These are phyloP conservation scores for Colletotrichum lindemuthianum DNA, from an alignment of 2,329 filamentous ascomycete genomes.

Conservation along the genomic window DNA sequence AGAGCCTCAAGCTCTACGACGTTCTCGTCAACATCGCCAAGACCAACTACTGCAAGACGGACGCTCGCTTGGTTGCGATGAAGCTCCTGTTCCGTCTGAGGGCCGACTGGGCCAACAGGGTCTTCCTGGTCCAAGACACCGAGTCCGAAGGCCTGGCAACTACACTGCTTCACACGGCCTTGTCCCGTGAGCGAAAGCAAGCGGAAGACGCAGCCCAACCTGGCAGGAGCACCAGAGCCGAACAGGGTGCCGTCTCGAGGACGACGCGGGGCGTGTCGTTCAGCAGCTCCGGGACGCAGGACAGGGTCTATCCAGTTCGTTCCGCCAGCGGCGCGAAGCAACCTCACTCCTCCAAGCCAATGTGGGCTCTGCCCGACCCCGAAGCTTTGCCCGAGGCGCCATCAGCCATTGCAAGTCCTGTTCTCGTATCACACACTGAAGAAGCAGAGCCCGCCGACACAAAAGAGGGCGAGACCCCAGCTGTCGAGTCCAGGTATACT, in stretches of 20 bases:
- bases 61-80: constrained; percentile 78
- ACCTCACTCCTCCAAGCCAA: constrained; percentile 55
- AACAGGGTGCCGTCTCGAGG: constrained; percentile 53
- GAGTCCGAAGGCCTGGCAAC: constrained; percentile 80
- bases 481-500: constrained; percentile 45
- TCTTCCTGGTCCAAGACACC: constrained; percentile 76
- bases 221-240: constrained; percentile 55
- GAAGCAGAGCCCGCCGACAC: constrained; percentile 35
- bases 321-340: constrained; percentile 53
- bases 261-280: constrained; percentile 63
- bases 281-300: constrained; percentile 56
- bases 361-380: constrained; percentile 68
- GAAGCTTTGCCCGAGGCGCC: constrained; percentile 63
- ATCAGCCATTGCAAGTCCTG: constrained; percentile 57
- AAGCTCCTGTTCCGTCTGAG: constrained; percentile 84
- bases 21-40: constrained; percentile 72
- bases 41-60: constrained; percentile 68
- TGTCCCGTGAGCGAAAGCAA: constrained; percentile 60
- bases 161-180: constrained; percentile 73
- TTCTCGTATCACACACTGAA: constrained; percentile 57
- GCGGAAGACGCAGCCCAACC: constrained; percentile 62
- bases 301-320: constrained; percentile 53
- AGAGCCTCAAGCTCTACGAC: constrained; percentile 71
- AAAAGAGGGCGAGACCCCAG: constrained; percentile 18
- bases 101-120: constrained; percentile 81